Evolutionary conservation across 1,139 yeast species (phyloP).

Genomic region (Blastobotrys capitulatus): DNA sequence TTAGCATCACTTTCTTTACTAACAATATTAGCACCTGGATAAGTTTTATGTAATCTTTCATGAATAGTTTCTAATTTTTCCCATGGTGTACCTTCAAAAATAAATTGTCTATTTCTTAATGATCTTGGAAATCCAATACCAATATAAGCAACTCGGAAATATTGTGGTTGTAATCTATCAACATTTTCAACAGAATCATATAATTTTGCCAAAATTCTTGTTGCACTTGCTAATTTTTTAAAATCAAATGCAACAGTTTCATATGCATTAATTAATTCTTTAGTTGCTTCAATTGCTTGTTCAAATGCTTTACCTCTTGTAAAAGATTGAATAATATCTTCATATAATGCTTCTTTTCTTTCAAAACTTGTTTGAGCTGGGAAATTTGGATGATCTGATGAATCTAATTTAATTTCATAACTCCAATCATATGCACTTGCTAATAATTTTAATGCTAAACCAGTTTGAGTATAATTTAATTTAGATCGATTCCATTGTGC

Average conservation of each 20-base stretch:
- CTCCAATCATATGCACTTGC: slow-evolving; percentile 80
- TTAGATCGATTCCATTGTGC: slow-evolving; percentile 59
- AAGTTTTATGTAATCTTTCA: slow-evolving; percentile 64
- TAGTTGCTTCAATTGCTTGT: slow-evolving; percentile 71
- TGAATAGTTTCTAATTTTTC: slow-evolving; percentile 84
- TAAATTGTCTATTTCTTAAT: slow-evolving; percentile 68
- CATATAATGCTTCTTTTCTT: slow-evolving; percentile 68
- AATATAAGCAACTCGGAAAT: slow-evolving; percentile 71
- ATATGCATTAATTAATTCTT: slow-evolving; percentile 72
- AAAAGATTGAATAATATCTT: slow-evolving; percentile 67
- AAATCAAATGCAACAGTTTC: slow-evolving; percentile 70
- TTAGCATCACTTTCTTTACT: slow-evolving; percentile 61
- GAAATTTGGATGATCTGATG: slow-evolving; percentile 60
- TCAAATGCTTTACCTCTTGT: slow-evolving; percentile 69
- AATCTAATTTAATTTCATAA: slow-evolving; percentile 50
- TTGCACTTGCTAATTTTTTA: slow-evolving; percentile 69
- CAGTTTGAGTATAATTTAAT: slow-evolving; percentile 73
- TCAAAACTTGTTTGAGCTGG: slow-evolving; percentile 79
- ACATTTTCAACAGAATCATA: slow-evolving; percentile 64
- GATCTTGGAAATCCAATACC: slow-evolving; percentile 84
- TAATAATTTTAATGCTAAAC: slow-evolving; percentile 68
- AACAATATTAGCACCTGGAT: slow-evolving; percentile 78
- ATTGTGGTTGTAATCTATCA: slow-evolving; percentile 68
- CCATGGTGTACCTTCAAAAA: slow-evolving; percentile 82
- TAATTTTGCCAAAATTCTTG: slow-evolving; percentile 60